Evolutionary conservation across 1,139 yeast genomes (phyloP).

Genomic region (Protomyces inouyei): DNA sequence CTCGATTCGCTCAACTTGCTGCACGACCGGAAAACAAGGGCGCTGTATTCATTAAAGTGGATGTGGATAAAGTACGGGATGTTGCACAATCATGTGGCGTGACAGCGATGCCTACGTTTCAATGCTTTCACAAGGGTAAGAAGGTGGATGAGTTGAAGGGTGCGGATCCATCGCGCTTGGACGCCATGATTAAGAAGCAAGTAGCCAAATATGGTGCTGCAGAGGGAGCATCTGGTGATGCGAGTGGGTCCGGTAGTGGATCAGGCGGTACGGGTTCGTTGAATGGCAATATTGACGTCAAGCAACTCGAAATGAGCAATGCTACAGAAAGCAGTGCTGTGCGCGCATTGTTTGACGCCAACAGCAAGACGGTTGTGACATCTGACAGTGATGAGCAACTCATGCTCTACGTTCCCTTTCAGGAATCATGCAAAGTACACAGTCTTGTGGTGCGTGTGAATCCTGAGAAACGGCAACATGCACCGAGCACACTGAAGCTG

Average conservation of each 20-base stretch:
- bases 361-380: constrained; percentile 6
- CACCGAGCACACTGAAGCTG: constrained; percentile 26
- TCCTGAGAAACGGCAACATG: constrained; percentile 8
- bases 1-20: constrained; percentile 62
- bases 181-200: constrained; percentile 17
- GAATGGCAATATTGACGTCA: constrained; percentile 14
- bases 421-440: constrained; percentile 26
- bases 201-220: neutral
- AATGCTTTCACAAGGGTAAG: constrained; percentile 65
- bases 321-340: constrained; percentile 4
- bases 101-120: constrained; percentile 58
- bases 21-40: constrained; percentile 41
- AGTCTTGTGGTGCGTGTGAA: constrained; percentile 10
- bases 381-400: constrained; percentile 31
- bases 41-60: constrained; percentile 63
- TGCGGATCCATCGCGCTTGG: constrained; percentile 47
- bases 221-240: neutral
- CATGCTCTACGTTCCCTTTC: constrained; percentile 29
- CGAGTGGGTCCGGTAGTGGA: neutral
- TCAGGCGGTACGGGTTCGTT: constrained; percentile 1
- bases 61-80: constrained; percentile 66
- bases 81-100: constrained; percentile 36
- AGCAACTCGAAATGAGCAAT: constrained; percentile 14
- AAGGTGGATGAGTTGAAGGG: constrained; percentile 64
- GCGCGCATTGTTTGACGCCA: constrained; percentile 11